Evolutionary conservation across 2,329 filamentous ascomycete genomes (phyloP), one percentile per base, ranked within the genome.

Genomic region (Thielaviopsis euricoi): DNA sequence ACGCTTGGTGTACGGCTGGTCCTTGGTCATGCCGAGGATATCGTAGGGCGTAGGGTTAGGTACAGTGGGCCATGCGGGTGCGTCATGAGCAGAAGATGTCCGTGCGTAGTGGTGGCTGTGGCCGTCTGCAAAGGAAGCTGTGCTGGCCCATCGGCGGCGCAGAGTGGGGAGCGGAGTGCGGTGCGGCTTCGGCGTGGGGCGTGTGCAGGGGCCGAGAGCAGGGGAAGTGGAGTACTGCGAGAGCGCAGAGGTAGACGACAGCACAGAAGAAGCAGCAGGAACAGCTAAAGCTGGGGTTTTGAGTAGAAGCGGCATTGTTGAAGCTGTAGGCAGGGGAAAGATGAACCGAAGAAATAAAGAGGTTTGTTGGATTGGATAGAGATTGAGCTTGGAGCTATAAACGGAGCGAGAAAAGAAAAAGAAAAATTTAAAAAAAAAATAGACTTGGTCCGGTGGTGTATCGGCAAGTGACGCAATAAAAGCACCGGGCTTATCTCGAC

Each of bases 31-130:
- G 61, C 79, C 75, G 65, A 97, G 83, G 67, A 98, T 87, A 66
- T 97, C 87, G 72, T 98, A 97, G 0, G 93, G 93, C 0, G 90
- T 91, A 1, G 87, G 87, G 48, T 75, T 66, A 21, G 66, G 61
- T 6, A 68, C 66, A 5, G 68, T 66, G 2, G 79, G 79, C 79
- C 79, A 82, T 12, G 49, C 43, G 7, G 17, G 12, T 51, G 21
- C 9, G 12, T 19, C 26, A 19, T 21, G 12, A 2, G 49, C 21
- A 7, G 51, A 29, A 15, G 12, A 10, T 19, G 25, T 29, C 26
- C 17, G 15, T n/a, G 40, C 49, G 17, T 52, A 19, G 33, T 22
- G 3, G 10, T 10, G 10, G 33, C 17, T n/a, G 10, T 25, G 6
- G 53, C 15, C 29, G 22, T 48, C 22, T 13, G 13, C 22, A 17